A percentile compares a stretch with the other conserved stretches of the same genome.
These are phyloP conservation scores for Fusarium multiceps DNA, from an alignment of 2,329 filamentous ascomycete genomes.

Conservation along the genomic window DNA sequence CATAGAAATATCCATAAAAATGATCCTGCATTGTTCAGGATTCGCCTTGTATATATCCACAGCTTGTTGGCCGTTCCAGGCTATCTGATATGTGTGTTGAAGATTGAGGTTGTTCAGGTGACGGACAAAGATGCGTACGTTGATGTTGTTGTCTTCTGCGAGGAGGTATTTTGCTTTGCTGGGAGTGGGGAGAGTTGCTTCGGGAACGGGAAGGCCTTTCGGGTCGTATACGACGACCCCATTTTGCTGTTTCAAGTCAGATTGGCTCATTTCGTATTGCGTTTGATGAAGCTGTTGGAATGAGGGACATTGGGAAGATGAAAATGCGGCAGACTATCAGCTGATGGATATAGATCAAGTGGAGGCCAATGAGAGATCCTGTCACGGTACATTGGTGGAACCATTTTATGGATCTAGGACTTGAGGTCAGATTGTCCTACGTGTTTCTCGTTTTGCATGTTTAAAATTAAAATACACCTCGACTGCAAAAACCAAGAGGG, in stretches of 20 bases:
- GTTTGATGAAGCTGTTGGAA: not conserved
- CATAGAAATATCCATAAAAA: constrained; percentile 16
- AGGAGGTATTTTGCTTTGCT: not conserved
- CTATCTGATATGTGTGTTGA: not conserved
- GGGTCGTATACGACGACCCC: not conserved
- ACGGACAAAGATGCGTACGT: not conserved
- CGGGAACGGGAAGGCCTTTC: rapidly evolving
- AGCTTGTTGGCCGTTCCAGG: constrained; percentile 9
- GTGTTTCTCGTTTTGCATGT: too few species aligned
- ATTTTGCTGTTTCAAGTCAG: not conserved
- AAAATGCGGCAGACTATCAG: not conserved
- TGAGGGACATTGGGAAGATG: too few species aligned
- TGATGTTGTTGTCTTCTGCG: constrained; percentile 13
- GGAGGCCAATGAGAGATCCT: not conserved
- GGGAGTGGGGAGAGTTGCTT: not conserved
- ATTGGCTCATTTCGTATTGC: not conserved
- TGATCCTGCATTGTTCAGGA: not conserved
- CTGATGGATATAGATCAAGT: not conserved
- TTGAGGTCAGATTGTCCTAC: not conserved
- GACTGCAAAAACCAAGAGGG: too few species aligned
- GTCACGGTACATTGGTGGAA: not conserved
- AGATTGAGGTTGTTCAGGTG: not conserved
- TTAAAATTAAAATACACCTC: too few species aligned
- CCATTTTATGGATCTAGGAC: not conserved
- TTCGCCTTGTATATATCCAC: constrained; percentile 6